Evolutionary conservation across 2,329 filamentous ascomycete species (phyloP).

Genomic region (Alternaria gansuensis): DNA sequence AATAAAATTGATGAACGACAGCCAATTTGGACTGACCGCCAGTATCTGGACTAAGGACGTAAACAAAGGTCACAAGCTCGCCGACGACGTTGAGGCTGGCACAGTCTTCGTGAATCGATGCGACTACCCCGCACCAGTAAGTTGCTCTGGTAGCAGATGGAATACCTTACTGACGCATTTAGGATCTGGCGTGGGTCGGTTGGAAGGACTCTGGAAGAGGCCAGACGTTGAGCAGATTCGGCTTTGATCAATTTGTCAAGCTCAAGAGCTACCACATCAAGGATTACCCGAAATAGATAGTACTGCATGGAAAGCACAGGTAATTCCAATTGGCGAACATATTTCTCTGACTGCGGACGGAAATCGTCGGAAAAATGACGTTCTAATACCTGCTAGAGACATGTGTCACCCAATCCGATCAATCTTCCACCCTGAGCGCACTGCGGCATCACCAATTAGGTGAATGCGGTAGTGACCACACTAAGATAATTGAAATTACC

Average conservation of each 20-base stretch:
- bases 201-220: conserved; percentile 98
- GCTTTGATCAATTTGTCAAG: conserved; percentile 95
- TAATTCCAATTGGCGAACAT: conserved; percentile 20
- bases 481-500: not conserved
- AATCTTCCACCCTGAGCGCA: not conserved
- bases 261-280: conserved; percentile 96
- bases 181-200: conserved; percentile 95
- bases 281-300: conserved; percentile 68
- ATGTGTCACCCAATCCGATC: not conserved
- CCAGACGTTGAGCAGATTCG: conserved; percentile 85
- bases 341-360: conserved; percentile 28
- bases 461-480: not conserved
- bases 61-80: conserved; percentile 75
- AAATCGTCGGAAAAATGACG: not conserved
- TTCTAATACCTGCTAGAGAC: not conserved
- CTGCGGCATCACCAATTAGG: not conserved
- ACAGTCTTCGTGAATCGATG: conserved; percentile 96
- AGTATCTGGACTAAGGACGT: conserved; percentile 96
- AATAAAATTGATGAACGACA: conserved; percentile 88
- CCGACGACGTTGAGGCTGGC: conserved; percentile 84
- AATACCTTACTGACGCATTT: conserved; percentile 24
- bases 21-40: conserved; percentile 92
- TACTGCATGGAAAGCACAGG: conserved; percentile 20
- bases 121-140: conserved; percentile 89
- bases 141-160: conserved; percentile 51